These are phyloP conservation scores for Hydnomerulius pinastri DNA, from an alignment of 768 basidiomycete species.

Conservation along the genomic window DNA sequence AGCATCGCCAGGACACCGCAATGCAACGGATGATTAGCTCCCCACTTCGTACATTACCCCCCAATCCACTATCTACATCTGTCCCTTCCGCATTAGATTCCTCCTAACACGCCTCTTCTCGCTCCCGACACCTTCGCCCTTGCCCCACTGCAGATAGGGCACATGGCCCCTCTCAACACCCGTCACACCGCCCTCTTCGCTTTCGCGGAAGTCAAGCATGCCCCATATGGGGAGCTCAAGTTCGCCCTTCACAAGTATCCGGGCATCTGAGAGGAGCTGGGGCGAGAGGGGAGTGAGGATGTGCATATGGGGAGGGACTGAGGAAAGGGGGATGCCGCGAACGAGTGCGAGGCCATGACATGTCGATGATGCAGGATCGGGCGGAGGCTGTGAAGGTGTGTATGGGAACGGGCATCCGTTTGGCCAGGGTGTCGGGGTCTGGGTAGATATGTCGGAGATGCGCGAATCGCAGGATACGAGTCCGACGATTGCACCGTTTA, in stretches of 20 bases:
- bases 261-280: slow-evolving; percentile 37
- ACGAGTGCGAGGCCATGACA: slow-evolving; percentile 82
- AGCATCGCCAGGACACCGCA: too few relatives aligned
- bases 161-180: slow-evolving; percentile 54
- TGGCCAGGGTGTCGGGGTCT: background rate
- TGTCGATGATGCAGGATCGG: slow-evolving; percentile 57
- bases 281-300: slow-evolving; percentile 78
- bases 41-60: background rate
- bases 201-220: slow-evolving; percentile 70
- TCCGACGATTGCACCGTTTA: slow-evolving; percentile 82
- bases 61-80: slow-evolving; percentile 44
- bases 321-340: slow-evolving; percentile 45
- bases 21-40: too few relatives aligned
- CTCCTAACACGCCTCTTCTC: slow-evolving; percentile 74
- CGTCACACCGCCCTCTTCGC: slow-evolving; percentile 43
- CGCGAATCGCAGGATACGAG: slow-evolving; percentile 53
- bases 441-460: background rate
- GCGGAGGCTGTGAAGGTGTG: slow-evolving; percentile 51
- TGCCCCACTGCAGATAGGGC: slow-evolving; percentile 82
- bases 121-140: slow-evolving; percentile 67
- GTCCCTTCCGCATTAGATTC: slow-evolving; percentile 84
- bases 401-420: slow-evolving; percentile 49
- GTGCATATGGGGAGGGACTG: slow-evolving; percentile 50
- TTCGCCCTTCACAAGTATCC: slow-evolving; percentile 75
- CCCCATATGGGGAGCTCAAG: slow-evolving; percentile 87